Conservation (phyloP, 345 rosid genomes). For the Hevea brasiliensis region DNA sequence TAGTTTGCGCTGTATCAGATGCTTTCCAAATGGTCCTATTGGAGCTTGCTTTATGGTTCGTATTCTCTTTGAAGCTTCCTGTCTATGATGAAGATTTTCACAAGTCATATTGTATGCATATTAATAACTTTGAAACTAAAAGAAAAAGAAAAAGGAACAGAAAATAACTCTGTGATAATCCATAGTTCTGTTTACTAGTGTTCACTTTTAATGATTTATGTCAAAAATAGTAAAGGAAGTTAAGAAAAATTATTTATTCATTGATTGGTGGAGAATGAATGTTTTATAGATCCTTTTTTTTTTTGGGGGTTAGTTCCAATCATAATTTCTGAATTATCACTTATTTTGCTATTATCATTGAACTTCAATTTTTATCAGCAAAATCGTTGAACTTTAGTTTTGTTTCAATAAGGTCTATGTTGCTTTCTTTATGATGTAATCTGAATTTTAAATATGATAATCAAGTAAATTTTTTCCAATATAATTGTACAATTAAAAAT, state of each 20-base stretch:
- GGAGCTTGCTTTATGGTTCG: conserved; percentile 17
- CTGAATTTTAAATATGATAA: too few species aligned
- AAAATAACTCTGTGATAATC: neutral
- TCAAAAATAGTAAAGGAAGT: neutral
- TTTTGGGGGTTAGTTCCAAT: too few species aligned
- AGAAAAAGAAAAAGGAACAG: neutral
- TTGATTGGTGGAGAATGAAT: neutral
- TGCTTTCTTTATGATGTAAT: too few species aligned
- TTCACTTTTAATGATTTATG: neutral
- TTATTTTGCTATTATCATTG: too few species aligned
- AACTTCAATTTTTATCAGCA: too few species aligned
- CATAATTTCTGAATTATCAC: too few species aligned
- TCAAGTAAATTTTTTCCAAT: too few species aligned
- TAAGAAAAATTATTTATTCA: too few species aligned
- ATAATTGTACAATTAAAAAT: too few species aligned
- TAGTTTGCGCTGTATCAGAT: conserved; percentile 8
- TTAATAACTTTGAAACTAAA: neutral
- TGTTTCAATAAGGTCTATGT: too few species aligned
- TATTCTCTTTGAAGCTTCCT: conserved; percentile 10
- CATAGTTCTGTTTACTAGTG: neutral
- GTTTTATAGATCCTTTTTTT: neutral
- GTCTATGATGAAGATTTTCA: neutral
- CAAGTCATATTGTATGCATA: neutral
- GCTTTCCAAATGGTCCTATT: conserved; percentile 10
- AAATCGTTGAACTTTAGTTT: too few species aligned